Base-by-base conservation (phyloP, 495 filamentous ascomycete genomes). In the Xylaria castorea region DNA sequence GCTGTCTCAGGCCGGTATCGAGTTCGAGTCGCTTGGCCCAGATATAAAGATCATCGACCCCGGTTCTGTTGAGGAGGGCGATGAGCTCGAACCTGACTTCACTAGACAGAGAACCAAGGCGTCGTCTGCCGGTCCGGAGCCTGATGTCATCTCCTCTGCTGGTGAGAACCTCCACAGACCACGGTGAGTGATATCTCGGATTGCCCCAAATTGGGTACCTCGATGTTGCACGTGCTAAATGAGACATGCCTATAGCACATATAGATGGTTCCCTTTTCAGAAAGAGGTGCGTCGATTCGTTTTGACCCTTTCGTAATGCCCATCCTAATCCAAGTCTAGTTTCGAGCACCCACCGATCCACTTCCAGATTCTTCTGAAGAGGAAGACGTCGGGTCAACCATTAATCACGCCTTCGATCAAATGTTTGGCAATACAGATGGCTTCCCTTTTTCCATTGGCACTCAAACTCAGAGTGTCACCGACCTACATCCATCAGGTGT, bases 401-500 rank as follows among this genome's bases (percentile, higher is more conserved):
- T 84, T 73, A 85, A 88, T 72, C 80, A 85, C 76, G 86, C 86
- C 51, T 89, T 84, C 74, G 87, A 89, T 71, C 81, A 78, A 58
- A 87, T 88, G 83, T 88, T 85, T 64, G 81, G 82, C 18, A 84
- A 84, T 69, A 78, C 80, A 62, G 84, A 88, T 75, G 85, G 86
- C 66, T 92, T 90, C 73, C 85, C 89, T 25, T 91, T 92, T 76
- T 80, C 86, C 48, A 85, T 89, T 34, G 89, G 87, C 60, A 85
- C 79, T 34, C 78, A 76, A 68, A 77, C 76, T 74, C 81, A 78
- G 77, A 87, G 75, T 75, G 86, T 87, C 60, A 84, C 84, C 7
- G 75, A 77, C 55, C 77, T 89, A n/a, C 92, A 95, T 81, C 92
- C 92, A 1, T 78, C 80, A 5, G 80, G 89, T 8, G 85, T 93